A percentile compares a stretch with the other conserved stretches of the same genome.
Evolutionary conservation across 2,329 filamentous ascomycete species (phyloP).

Genomic region (Cordyceps farinosa): DNA sequence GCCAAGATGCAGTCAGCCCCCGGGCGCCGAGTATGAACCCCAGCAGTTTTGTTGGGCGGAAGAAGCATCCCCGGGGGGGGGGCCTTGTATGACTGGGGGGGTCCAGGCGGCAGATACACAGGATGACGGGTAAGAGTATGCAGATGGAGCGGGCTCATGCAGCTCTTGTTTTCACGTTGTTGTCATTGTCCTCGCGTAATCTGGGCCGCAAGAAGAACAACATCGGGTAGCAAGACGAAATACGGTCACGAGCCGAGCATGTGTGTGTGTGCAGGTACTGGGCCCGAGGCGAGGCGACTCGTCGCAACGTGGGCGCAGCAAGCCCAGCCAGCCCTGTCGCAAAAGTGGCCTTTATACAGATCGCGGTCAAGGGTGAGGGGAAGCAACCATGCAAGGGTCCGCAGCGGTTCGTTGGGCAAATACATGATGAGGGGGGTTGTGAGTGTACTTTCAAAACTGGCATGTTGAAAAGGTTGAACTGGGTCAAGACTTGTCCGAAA

Average conservation of each 20-base stretch:
- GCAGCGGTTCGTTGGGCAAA: slow-evolving; percentile 2
- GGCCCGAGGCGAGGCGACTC: not conserved
- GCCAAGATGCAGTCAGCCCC: not conserved
- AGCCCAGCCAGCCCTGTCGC: slow-evolving; percentile 7
- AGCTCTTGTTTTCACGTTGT: not conserved
- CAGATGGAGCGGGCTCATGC: not conserved
- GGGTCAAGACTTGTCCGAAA: not conserved
- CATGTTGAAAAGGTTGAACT: not conserved
- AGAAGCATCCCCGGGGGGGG: not conserved
- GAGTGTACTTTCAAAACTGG: too few species aligned
- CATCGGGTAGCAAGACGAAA: slow-evolving; percentile 4
- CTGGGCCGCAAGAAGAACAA: slow-evolving; percentile 3
- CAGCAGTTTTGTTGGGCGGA: not conserved
- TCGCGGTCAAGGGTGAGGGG: slow-evolving; percentile 10
- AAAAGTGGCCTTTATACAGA: slow-evolving; percentile 11
- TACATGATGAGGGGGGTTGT: too few species aligned
- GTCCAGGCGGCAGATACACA: not conserved
- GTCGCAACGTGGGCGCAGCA: not conserved
- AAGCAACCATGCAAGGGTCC: slow-evolving; percentile 9
- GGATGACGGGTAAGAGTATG: too few species aligned
- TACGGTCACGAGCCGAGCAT: not conserved
- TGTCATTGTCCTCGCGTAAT: not conserved
- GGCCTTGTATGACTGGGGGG: not conserved
- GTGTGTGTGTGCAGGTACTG: not conserved
- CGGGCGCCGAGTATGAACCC: not conserved